Base-by-base conservation (phyloP, 129 eudicot species). In the Artemisia tridentata region DNA sequence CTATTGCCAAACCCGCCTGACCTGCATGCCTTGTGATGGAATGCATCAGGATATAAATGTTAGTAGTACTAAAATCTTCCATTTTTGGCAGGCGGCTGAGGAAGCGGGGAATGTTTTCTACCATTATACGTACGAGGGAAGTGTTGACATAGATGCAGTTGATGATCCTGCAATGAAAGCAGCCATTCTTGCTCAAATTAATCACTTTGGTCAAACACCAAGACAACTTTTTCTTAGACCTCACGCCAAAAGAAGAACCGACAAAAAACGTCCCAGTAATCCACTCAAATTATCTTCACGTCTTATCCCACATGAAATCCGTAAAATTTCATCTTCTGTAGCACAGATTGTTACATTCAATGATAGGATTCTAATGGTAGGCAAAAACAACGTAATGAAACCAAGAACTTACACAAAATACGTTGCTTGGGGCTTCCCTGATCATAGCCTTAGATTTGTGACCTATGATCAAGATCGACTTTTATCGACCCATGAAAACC, bases 171-270 rank as follows among this genome's bases (percentile, higher is more conserved):
- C 96, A 18, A 82, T 93, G 99, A 93, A 93, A 82, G 99, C 99
- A 49, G 89, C 97, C 14, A 93, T 93, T 74, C 88, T 93, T 16
- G 97, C 99, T 45, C 99, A 93, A 75, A 93, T 90, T 56, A 93
- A 93, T 76, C 96, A 93, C 86, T 93, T 93, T 54, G 99, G 99
- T 23, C 99, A 93, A 77, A 93, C 99, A 18, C 99, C 99, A 0
- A 90, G 83, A 54, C 99, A 93, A 63, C 77, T 93, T 16, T 93
- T 93, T 73, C 80, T 79, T 72, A 84, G 88, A 65, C 96, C 99
- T 48, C 99, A 93, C 68, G 84, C 78, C 8, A 93, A 84, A 68
- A 77, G 99, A 68, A 86, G 84, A 65, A 63, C 84, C 18, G 90
- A 87, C 29, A 75, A 86, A 63, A 90, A 86, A 55, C 71, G 58